These are phyloP conservation scores for Peltaster fructicola DNA, from an alignment of 2,329 filamentous ascomycete species.

Conservation along the genomic window DNA sequence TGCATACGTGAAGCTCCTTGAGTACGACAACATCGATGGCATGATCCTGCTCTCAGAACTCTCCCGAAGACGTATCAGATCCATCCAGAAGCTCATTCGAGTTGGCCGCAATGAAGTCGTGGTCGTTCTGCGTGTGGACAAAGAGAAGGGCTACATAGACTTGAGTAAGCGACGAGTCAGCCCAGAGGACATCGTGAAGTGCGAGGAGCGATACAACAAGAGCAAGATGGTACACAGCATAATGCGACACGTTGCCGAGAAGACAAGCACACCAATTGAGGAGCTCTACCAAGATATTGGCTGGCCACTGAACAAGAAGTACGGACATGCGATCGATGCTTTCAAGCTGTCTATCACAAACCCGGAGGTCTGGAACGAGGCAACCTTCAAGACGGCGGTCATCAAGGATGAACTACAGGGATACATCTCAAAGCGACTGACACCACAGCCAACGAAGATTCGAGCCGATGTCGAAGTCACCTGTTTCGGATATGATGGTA, in stretches of 20 bases:
- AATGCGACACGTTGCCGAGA: conserved; percentile 96
- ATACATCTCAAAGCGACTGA: conserved; percentile 94
- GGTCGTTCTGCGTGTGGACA: conserved; percentile 94
- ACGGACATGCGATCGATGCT: conserved; percentile 87
- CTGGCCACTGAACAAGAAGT: conserved; percentile 97
- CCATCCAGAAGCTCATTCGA: conserved; percentile 96
- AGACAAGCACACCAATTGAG: conserved; percentile 88
- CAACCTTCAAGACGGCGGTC: conserved; percentile 68
- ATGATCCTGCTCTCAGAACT: conserved; percentile 98
- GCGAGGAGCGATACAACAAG: conserved; percentile 99
- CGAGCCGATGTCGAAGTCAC: conserved; percentile 94
- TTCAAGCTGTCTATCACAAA: conserved; percentile 99
- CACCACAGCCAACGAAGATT: conserved; percentile 96
- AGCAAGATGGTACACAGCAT: conserved; percentile 98
- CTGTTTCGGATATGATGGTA: conserved; percentile 82
- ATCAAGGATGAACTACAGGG: conserved; percentile 79
- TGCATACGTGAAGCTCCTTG: conserved; percentile 96
- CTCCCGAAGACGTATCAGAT: conserved; percentile 92
- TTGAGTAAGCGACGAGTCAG: conserved; percentile 95
- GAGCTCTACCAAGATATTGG: conserved; percentile 82
- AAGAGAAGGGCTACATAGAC: conserved; percentile 99
- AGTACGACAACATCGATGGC: conserved; percentile 99
- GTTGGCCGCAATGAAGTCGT: conserved; percentile 98
- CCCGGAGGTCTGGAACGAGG: conserved; percentile 87
- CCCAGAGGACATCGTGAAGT: conserved; percentile 93